Evolutionary conservation across 352 stramenopile genomes (phyloP).

Genomic region (Phytophthora chlamydospora): DNA sequence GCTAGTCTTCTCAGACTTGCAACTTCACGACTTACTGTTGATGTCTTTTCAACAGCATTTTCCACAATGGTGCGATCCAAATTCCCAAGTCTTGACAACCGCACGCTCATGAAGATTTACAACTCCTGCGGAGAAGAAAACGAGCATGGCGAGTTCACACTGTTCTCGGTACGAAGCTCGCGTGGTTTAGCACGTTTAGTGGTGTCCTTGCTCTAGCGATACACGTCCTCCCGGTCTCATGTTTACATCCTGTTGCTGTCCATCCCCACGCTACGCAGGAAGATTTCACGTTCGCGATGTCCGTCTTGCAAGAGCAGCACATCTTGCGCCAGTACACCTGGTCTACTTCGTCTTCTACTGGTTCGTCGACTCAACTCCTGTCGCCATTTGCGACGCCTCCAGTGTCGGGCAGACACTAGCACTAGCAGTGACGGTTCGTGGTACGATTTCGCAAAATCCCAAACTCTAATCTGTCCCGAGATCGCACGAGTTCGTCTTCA

Average conservation of each 20-base stretch:
- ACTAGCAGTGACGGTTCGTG: not conserved
- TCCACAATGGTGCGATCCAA: constrained; percentile 62
- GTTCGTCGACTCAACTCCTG: constrained; percentile 26
- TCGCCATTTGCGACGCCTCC: constrained; percentile 18
- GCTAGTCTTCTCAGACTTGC: too few species aligned
- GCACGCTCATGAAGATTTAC: constrained; percentile 69
- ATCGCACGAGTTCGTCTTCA: not conserved
- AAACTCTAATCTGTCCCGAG: too few species aligned
- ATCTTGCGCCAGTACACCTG: constrained; percentile 41
- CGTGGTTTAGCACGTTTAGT: constrained; percentile 16
- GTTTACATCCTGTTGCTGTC: constrained; percentile 5
- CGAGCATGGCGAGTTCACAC: constrained; percentile 72
- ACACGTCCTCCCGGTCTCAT: not conserved
- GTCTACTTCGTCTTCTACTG: constrained; percentile 20
- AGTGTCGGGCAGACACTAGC: constrained; percentile 16
- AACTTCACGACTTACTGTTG: not conserved
- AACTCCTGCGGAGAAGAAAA: constrained; percentile 85
- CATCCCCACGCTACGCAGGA: constrained; percentile 36
- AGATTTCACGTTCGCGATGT: constrained; percentile 71
- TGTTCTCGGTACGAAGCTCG: constrained; percentile 53
- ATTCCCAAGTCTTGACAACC: constrained; percentile 52
- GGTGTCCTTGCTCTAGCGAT: constrained; percentile 3
- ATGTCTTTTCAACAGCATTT: constrained; percentile 43
- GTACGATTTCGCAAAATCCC: constrained; percentile 1
- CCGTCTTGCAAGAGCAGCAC: constrained; percentile 62